phyloP scores from a whole-genome alignment of 1,284 basidiomycete genomes.

The Meripilus lineatus region DNA sequence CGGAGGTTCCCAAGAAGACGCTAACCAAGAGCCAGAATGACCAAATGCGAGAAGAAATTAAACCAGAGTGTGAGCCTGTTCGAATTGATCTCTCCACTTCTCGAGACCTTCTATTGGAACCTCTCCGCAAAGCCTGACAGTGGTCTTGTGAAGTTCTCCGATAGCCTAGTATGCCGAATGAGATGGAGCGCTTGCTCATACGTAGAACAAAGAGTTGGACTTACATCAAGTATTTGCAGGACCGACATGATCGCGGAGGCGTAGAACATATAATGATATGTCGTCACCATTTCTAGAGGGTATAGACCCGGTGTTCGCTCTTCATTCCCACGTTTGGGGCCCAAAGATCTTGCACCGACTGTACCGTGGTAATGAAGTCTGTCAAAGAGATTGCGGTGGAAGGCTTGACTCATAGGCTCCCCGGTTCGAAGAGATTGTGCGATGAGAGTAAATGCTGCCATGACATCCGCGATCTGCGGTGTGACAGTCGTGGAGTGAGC shows the following conservation, averaged over 20 bases:
- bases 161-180: conserved; percentile 26
- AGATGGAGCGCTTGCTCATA: background rate
- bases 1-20: no score
- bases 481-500: background rate
- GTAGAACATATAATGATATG: conserved; percentile 41
- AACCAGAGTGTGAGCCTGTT: conserved; percentile 14
- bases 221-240: conserved; percentile 37
- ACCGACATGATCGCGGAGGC: conserved; percentile 40
- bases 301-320: conserved; percentile 18
- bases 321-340: conserved; percentile 3
- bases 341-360: conserved; percentile 13
- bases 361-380: conserved; percentile 38
- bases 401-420: conserved; percentile 41
- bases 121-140: conserved; percentile 41
- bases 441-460: conserved; percentile 39
- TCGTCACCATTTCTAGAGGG: conserved; percentile 26
- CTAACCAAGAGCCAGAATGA: no score
- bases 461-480: conserved; percentile 39
- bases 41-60: background rate
- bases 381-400: conserved; percentile 39
- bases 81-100: conserved; percentile 32
- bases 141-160: conserved; percentile 38
- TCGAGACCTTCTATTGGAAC: conserved; percentile 41
- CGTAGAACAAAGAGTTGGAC: conserved; percentile 11
- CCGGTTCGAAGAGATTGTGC: conserved; percentile 43